Base-by-base conservation (phyloP, 345 rosid genomes). In the Hibiscus syriacus region DNA sequence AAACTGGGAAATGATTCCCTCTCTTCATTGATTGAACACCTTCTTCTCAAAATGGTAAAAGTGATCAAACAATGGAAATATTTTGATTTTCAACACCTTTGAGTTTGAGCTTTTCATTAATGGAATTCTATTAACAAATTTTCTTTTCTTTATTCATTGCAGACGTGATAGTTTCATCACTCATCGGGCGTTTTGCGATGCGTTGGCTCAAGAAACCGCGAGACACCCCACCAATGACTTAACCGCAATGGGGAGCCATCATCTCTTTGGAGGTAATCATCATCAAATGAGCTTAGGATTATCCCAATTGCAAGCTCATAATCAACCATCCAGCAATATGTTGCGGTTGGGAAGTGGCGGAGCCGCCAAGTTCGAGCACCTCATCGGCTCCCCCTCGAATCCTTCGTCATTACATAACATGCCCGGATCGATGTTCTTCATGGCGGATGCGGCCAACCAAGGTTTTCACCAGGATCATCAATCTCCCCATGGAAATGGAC, bases 131-230 rank as follows among this genome's bases (percentile, higher is more conserved):
- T 19, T 54, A 17, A n/a, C 20, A 55, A 26, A 23, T 52, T 29
- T 46, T 46, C 9, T 55, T 38, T 26, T 57, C 19, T 58, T 4
- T 45, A 14, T 14, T 69, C n/a, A 29, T 69, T 59, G 77, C 77
- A 91, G 97, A 82, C 85, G 97, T 16, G 92, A 91, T 76, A 91
- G 97, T 69, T 90, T 88, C 72, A 88, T 90, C 70, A 88, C 97
- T 2, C 97, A 90, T 69, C 78, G 95, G 68, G 96, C 97, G 32
- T 90, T 90, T 67, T 90, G 97, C 20, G 96, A 90, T 55, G 95
- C 96, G 27, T 55, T 90, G 74, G 88, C 92, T 67, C 97, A 84
- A 63, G 95, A 90, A 63, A 82, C 80, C 55, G 89, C 81, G 6
- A 85, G 92, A 59, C 84, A 83, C 68, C 90, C 92, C n/a, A 67